Evolutionary conservation across 495 filamentous ascomycete species (phyloP), one percentile per base, ranked within the genome.

Genomic region (Aspergillus nidulans): DNA sequence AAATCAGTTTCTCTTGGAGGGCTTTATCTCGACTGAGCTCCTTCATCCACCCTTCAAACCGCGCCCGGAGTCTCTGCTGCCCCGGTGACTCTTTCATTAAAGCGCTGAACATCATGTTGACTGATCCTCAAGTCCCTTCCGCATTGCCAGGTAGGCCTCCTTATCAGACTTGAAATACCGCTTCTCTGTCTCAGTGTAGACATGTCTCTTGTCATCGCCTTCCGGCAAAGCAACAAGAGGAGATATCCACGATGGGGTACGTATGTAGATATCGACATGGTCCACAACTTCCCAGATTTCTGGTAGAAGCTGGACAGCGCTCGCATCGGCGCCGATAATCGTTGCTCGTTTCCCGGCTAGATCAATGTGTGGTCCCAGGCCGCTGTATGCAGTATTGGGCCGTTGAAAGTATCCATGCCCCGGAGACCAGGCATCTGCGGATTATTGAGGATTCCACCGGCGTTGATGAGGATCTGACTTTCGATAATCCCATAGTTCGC

Each of bases 251-350:
- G 67, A 57, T 4, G 66, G 54, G 8, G 65, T 58, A 12, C 69
- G 58, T 41, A 64, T 53, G 28, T 65, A 69, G 39, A 60, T 68
- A 26, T 53, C 46, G 21, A 39, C 53, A 7, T 39, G 30, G 18
- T 21, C 16, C 16, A 20, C 6, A 64, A 24, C 24, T 63, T 58
- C 6, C 28, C 25, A 12, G 25, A 88, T 75, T 34, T 77, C 72
- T 0, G 84, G 80, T 2, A 85, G 69, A 6, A 86, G 71, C 59
- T 88, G 84, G 18, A 72, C 64, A 1, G 64, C 69, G 12, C 70
- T 75, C 8, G 67, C 68, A 23, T 77, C 78, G 64, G 51, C 72
- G 25, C 81, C 81, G 41, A 84, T 74, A 4, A 82, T 58, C 3
- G 75, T 77, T 21, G 84, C 72, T 0, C 60, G 66, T 57, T 82